Base-by-base conservation (phyloP, 768 basidiomycete species). In the Mycena metata region DNA sequence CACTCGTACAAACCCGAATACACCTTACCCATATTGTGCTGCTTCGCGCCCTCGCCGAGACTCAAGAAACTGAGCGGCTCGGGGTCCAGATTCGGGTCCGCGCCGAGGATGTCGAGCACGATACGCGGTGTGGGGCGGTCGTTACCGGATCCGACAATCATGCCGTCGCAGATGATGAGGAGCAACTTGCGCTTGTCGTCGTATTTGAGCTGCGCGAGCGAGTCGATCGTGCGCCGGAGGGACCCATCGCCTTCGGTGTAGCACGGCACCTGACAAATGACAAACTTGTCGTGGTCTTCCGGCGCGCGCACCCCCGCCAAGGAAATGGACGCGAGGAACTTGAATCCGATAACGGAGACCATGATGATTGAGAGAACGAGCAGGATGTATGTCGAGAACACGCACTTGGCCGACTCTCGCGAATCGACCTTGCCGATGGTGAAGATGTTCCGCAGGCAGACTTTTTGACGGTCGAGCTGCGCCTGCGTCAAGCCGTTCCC, bases 161-260 rank as follows among this genome's bases (percentile, higher is more conserved):
- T 99, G 73, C 97, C 97, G 78, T 99, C 97, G 76, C 97, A 99
- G 74, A 98, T 91, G 82, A 98, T 84, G 69, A 97, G 86, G 33
- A 99, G 83, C 10, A 99, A 84, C 80, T 98, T 98, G 43, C 97
- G 93, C 81, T 99, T 99, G 83, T 99, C 97, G 75, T 99, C 97
- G 74, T 99, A 99, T 79, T 95, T 96, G 80, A 97, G 85, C 77
- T 93, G 89, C 2, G 97, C 95, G 64, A 99, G 83, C 6, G 96
- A 97, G 77, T 99, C 96, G 76, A 99, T 97, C 2, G 96, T 98
- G 73, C 84, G 85, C 55, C 93, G 87, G 57, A 99, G 83, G 7
- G 95, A 98, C 16, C 83, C 77, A 69, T 96, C 93, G 70, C 96
- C 97, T 85, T 99, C 97, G 3, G 97, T 99, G 78, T 99, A 99